Percentiles rank a stretch among this genome's conserved stretches.
phyloP scores from a whole-genome alignment of 179 eudicot species.

The Pouteria campechiana region DNA sequence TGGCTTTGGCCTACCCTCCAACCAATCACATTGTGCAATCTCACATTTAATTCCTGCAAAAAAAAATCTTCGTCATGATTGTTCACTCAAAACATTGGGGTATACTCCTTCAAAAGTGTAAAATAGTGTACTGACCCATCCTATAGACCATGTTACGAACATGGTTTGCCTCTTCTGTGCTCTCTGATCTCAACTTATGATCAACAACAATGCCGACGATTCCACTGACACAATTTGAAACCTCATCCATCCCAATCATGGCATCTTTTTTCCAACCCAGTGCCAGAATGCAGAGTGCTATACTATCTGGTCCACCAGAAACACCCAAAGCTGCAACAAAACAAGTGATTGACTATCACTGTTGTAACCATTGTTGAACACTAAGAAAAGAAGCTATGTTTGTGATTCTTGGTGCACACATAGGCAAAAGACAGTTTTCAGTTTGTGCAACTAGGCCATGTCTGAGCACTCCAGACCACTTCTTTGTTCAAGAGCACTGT shows the following conservation, averaged over 20 bases:
- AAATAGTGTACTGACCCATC: slow-evolving; percentile 54
- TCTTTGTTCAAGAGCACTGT: no score
- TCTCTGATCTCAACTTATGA: slow-evolving; percentile 78
- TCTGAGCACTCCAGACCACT: no score
- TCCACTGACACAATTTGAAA: slow-evolving; percentile 44
- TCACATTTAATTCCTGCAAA: slow-evolving; percentile 75
- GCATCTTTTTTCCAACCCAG: slow-evolving; percentile 55
- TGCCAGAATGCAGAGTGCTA: slow-evolving; percentile 71
- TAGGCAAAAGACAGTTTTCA: no score
- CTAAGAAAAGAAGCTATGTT: no score
- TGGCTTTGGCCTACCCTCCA: slow-evolving; percentile 57
- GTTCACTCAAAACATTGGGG: no score
- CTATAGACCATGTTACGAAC: slow-evolving; percentile 47
- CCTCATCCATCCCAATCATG: slow-evolving; percentile 13
- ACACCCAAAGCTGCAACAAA: slow-evolving; percentile 69
- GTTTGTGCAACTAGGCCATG: no score
- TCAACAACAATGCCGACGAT: slow-evolving; percentile 80
- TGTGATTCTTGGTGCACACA: no score
- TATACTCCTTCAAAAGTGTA: no score
- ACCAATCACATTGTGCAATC: slow-evolving; percentile 67
- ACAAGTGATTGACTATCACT: no score
- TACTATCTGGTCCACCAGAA: slow-evolving; percentile 96
- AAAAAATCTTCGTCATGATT: no score
- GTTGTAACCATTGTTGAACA: no score
- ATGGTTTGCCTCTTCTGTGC: slow-evolving; percentile 61